Evolutionary conservation across 495 filamentous ascomycete genomes (phyloP), one percentile per base, ranked within the genome.

Genomic region (Xylaria longipes): DNA sequence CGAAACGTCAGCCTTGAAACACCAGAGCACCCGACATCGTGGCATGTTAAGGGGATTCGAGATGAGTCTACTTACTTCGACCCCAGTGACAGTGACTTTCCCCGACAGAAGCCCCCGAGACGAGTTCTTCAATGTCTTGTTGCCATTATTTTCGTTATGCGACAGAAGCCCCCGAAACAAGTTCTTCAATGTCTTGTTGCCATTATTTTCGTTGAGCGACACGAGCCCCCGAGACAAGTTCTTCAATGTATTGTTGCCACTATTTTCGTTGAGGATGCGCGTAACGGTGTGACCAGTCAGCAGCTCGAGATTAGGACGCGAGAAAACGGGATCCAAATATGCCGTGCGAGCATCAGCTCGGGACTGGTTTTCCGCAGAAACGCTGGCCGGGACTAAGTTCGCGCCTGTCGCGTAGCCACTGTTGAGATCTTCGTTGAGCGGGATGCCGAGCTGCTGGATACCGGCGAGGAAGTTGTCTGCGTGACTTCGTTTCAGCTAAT

Each of bases 391-490:
- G 6, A 83, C 74, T 52, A 86, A 83, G 63, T 82, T 81, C 35
- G 82, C 82, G 11, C 87, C 87, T 33, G 83, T 83, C 20, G 80
- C 78, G 50, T 80, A 81, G 20, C 87, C 87, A 31, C 80, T 82
- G 50, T 85, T 84, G 1, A 80, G 79, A 52, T 89, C 86, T 61
- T 78, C 74, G 12, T 81, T 80, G 15, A 80, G 75, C 0, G 84
- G 80, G 41, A 89, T 78, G 25, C 87, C 88, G 6, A 90, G 79
- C 66, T 82, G 71, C 61, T 84, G 84, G 73, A 87, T 67, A 11
- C 81, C 87, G 17, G 76, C 72, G 68, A 89, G 83, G 71, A 88
- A 89, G 72, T 86, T 83, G 50, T 79, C 87, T 89, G 73, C 11
- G 17, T 66, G 6, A 29, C 39, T 74, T 20, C 71, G 73, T 69